phyloP scores from a whole-genome alignment of 768 basidiomycete species.

The Termitomyces sp. region DNA sequence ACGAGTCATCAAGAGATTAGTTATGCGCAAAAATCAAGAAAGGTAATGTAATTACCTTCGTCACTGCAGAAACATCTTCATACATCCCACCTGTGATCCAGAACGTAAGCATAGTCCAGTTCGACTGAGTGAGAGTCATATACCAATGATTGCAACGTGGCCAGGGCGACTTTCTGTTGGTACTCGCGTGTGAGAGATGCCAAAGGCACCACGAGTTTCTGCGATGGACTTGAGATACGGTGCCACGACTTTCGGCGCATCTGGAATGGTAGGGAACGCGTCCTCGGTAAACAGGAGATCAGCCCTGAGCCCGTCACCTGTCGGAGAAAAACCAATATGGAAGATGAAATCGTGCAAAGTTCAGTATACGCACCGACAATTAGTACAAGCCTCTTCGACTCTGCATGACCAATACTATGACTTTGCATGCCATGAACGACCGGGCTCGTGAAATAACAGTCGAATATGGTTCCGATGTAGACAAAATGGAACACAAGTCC shows the following conservation, averaged over 20 bases:
- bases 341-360: not conserved
- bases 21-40: not conserved
- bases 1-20: conserved; percentile 5
- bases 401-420: conserved; percentile 36
- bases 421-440: conserved; percentile 74
- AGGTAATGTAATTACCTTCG: conserved; percentile 48
- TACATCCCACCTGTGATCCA: conserved; percentile 70
- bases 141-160: conserved; percentile 84
- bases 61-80: conserved; percentile 85
- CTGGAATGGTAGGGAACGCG: conserved; percentile 47
- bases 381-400: conserved; percentile 71
- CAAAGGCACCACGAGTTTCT: conserved; percentile 67
- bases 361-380: conserved; percentile 55
- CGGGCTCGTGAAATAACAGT: conserved; percentile 85
- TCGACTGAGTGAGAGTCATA: not conserved
- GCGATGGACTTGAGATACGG: conserved; percentile 69
- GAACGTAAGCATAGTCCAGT: not conserved
- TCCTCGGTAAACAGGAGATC: conserved; percentile 69
- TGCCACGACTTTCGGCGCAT: conserved; percentile 55
- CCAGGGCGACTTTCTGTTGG: conserved; percentile 88
- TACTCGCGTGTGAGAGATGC: conserved; percentile 80
- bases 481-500: conserved; percentile 72
- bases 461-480: conserved; percentile 70
- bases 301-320: conserved; percentile 81
- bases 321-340: not conserved